phyloP scores from a whole-genome alignment of 352 stramenopile genomes.

The Phytophthora sojae region DNA sequence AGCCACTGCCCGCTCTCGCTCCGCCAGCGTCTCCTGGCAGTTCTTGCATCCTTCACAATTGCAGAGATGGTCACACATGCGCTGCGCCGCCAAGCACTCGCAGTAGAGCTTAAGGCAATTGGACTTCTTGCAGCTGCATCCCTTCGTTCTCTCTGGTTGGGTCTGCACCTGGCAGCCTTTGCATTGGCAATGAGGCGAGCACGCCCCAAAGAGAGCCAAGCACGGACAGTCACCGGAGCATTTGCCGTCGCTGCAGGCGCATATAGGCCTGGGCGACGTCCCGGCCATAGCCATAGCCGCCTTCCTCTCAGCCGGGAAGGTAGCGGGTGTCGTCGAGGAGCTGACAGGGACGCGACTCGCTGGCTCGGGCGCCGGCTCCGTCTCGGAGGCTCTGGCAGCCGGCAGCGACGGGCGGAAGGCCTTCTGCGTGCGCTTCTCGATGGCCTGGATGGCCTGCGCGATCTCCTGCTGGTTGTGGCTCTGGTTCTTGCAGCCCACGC shows the following conservation, averaged over 20 bases:
- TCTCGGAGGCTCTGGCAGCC: conserved; percentile 20
- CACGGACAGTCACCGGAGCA: conserved; percentile 59
- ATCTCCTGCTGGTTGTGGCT: conserved; percentile 65
- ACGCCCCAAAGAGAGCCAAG: conserved; percentile 48
- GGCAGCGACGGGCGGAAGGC: conserved; percentile 45
- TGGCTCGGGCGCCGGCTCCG: conserved; percentile 3
- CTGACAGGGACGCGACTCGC: neutral
- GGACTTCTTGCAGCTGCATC: conserved; percentile 97
- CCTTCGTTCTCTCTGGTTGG: conserved; percentile 57
- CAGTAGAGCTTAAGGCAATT: conserved; percentile 97
- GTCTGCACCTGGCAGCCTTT: conserved; percentile 48
- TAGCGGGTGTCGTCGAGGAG: conserved; percentile 7
- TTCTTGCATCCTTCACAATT: conserved; percentile 90
- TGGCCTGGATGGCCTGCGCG: conserved; percentile 56
- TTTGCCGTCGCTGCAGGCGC: conserved; percentile 46
- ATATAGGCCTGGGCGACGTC: conserved; percentile 28
- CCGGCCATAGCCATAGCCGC: conserved; percentile 26
- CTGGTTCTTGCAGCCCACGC: conserved; percentile 80
- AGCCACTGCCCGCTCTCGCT: conserved; percentile 84
- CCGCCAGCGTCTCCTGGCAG: conserved; percentile 50
- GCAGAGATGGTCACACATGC: conserved; percentile 75
- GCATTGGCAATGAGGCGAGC: conserved; percentile 44
- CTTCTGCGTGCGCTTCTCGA: conserved; percentile 67
- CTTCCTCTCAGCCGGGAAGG: conserved; percentile 30
- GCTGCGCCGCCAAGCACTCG: conserved; percentile 80